These are phyloP conservation scores for Agaricales sp. DNA, from an alignment of 1,284 basidiomycete species.

Conservation along the genomic window DNA sequence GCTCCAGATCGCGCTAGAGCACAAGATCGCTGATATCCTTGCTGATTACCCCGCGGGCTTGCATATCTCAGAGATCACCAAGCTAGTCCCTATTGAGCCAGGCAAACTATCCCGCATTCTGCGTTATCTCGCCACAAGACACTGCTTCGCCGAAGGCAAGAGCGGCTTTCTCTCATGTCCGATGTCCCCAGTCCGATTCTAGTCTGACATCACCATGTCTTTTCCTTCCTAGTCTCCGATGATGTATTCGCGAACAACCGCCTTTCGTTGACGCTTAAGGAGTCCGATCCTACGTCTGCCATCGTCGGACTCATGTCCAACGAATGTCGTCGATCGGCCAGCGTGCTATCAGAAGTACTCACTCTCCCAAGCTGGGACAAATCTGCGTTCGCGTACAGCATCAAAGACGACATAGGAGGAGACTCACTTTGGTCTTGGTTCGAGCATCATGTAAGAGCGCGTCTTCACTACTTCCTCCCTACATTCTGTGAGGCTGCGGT, in stretches of 20 bases:
- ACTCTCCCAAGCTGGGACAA: background rate
- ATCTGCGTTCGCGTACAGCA: background rate
- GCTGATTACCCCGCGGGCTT: conserved; percentile 18
- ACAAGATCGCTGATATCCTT: conserved; percentile 20
- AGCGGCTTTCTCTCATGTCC: conserved; percentile 12
- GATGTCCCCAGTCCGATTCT: too few relatives aligned
- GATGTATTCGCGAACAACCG: conserved; percentile 24
- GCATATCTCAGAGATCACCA: conserved; percentile 20
- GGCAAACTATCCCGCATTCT: conserved; percentile 22
- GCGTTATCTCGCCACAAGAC: conserved; percentile 23
- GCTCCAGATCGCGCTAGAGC: background rate
- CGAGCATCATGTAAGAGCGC: background rate
- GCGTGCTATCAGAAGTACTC: background rate
- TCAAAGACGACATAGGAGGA: too few relatives aligned
- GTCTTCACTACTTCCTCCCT: background rate
- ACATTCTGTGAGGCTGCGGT: background rate
- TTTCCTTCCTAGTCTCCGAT: background rate
- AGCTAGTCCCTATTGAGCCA: conserved; percentile 15
- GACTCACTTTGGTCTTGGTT: background rate
- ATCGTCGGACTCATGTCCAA: conserved; percentile 11
- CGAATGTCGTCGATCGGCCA: conserved; percentile 11
- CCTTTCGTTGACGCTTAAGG: conserved; percentile 19
- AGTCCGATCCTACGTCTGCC: conserved; percentile 14
- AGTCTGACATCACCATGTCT: background rate
- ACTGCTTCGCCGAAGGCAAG: conserved; percentile 25